Conservation (phyloP, 2,329 filamentous ascomycete genomes). For the Aspergillus ibericus region DNA sequence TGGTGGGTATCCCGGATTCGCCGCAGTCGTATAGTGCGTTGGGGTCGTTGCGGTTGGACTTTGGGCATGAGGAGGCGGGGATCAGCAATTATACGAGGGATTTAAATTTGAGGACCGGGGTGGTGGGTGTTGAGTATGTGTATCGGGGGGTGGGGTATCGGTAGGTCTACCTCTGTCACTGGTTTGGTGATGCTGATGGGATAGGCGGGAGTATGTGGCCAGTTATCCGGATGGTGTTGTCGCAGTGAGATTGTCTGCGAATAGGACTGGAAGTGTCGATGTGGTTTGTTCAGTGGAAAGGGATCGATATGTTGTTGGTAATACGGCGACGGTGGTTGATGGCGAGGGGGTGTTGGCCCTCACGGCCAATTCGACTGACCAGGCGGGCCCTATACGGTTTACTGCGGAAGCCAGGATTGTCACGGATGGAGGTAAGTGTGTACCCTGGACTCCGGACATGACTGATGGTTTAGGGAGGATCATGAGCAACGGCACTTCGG, state of each 20-base stretch:
- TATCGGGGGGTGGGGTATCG: slow-evolving; percentile 5
- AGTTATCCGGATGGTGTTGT: slow-evolving; percentile 14
- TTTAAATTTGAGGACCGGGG: slow-evolving; percentile 8
- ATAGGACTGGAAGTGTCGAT: neutral
- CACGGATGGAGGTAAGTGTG: neutral
- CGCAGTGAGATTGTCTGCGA: slow-evolving; percentile 6
- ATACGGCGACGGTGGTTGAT: neutral
- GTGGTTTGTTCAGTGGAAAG: slow-evolving; percentile 4
- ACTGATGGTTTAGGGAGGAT: neutral
- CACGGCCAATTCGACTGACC: neutral
- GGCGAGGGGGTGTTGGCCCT: neutral
- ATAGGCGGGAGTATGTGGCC: slow-evolving; percentile 15
- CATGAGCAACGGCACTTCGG: neutral
- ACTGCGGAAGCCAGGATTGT: neutral
- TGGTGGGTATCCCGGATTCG: slow-evolving; percentile 7
- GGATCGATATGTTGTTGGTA: neutral
- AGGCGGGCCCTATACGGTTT: slow-evolving; percentile 1
- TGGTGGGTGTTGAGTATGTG: slow-evolving; percentile 7
- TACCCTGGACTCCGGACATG: accelerated
- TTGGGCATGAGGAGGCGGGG: neutral
- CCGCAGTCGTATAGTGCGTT: slow-evolving; percentile 16
- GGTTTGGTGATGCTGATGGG: neutral
- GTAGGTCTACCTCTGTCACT: neutral
- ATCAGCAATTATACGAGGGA: slow-evolving; percentile 9
- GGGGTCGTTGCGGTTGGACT: slow-evolving; percentile 9